Base-by-base conservation (phyloP, 345 rosid species). In the Erodium maritimum region DNA sequence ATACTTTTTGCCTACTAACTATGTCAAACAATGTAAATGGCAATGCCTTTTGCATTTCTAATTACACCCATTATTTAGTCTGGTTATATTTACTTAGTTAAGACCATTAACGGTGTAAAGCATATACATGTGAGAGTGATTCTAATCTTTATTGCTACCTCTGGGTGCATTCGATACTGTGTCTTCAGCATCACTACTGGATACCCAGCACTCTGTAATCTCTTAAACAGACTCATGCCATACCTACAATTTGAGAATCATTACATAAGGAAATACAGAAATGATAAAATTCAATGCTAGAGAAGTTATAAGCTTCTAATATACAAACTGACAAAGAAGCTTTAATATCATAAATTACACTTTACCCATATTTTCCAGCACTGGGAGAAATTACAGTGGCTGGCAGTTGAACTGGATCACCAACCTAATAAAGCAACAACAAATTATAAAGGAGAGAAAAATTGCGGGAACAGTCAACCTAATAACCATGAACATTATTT, bases 81-180 rank as follows among this genome's bases (percentile, higher is more conserved):
- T 29, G 37, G 37, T 29, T 29, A 29, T 29, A 29, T 11, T 29
- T 29, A 29, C 37, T 11, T 29, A 29, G 37, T 29, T 29, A 29
- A 5, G 37, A 1, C 37, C 1, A 29, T 29, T 29, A 29, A 29
- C 37, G 9, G 8, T 1, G 37, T 29, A 29, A 11, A 29, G 9
- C 16, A 42, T 12, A 42, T 12, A 42, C 17, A 42, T 16, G n/a
- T n/a, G n/a, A n/a, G n/a, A n/a, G n/a, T n/a, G n/a, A 42, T 12
- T 61, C 19, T 22, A 4, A 55, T 50, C 8, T 64, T 2, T 52
- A 45, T 69, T 23, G 74, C 64, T 68, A 91, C 96, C 96, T 85
- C 84, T 24, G 96, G 99, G 82, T 89, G 99, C 99, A 93, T 93
- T 34, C 96, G 80, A 65, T 93, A 93, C 66, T 87, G 96, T 46